Evolutionary conservation across 2,329 filamentous ascomycete genomes (phyloP), one percentile per base, ranked within the genome.

Genomic region (Ampelomyces quisqualis): DNA sequence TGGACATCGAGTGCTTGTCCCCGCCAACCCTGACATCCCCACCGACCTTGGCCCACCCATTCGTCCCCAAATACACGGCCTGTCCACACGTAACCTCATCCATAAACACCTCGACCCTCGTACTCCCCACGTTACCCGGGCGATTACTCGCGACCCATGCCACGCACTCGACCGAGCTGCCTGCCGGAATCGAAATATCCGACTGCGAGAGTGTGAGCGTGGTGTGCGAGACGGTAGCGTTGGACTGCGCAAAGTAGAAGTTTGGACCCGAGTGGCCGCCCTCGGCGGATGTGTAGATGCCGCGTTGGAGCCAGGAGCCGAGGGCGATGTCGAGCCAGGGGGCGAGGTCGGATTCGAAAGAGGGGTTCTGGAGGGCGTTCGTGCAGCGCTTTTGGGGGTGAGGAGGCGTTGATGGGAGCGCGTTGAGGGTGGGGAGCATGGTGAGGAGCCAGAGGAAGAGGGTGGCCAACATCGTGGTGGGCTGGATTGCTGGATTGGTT

Each of bases 271-370:
- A 34, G 36, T 46, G 41, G 7, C 43, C 47, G 5, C 40, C 31
- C n/a, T 38, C 21, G 4, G 39, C 10, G 11, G 34, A 22, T 7
- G 35, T 35, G 6, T 34, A 43, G 26, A 51, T 22, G 11, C 32
- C 44, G 23, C 45, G 45, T 0, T 32, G 34, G 3, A 33, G 33
- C 49, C 50, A 59, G 39, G 51, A 54, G 21, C 53, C 49, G 5
- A 43, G 44, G 4, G 43, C 48, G 28, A 51, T 52, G 36, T 35
- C 36, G 26, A 51, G 34, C 55, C 55, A 59, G 6, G 55, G 46
- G 3, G 28, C 15, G 14, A 35, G 5, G 22, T 13, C 17, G 24
- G 47, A 26, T 32, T 55, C 52, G 38, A 59, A 59, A 13, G 51
- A 51, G 1, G 53, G 53, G 33, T 59, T 59, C 14, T 11, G 22